Percentiles rank a stretch among this genome's conserved stretches.
These are phyloP conservation scores for Spergularia marina DNA, from an alignment of 148 eudicot species.

Conservation along the genomic window DNA sequence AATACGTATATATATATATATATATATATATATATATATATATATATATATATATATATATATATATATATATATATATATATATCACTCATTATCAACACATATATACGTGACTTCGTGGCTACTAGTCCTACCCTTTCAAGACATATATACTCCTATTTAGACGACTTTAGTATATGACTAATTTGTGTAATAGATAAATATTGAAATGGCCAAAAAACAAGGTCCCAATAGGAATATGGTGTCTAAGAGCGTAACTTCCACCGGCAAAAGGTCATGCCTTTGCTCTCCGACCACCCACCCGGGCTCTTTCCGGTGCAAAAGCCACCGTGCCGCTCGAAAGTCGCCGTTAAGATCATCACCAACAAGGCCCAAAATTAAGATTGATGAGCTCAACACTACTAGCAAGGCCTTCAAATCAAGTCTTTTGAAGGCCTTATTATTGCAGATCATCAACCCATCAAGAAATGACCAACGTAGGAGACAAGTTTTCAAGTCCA, in stretches of 20 bases:
- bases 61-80: no score
- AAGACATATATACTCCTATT: no score
- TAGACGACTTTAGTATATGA: no score
- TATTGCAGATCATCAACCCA: constrained; percentile 26
- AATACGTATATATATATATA: no score
- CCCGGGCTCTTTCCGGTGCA: constrained; percentile 33
- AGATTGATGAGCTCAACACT: background rate
- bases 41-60: no score
- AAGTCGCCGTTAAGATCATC: background rate
- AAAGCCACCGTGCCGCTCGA: constrained; percentile 12
- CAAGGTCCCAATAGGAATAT: constrained; percentile 2
- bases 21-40: no score
- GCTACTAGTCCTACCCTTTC: no score
- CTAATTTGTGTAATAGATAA: no score
- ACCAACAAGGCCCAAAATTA: background rate
- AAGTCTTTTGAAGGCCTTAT: constrained; percentile 20
- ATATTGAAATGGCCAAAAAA: background rate
- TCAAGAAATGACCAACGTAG: constrained; percentile 21
- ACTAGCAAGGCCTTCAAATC: background rate
- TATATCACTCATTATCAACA: no score
- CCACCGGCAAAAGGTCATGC: constrained; percentile 27
- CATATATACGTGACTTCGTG: no score
- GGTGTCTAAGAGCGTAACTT: constrained; percentile 1
- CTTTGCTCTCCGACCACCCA: constrained; percentile 35
- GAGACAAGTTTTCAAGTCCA: constrained; percentile 14